Conservation (phyloP, 2,329 filamentous ascomycete species). For the Alternaria sp. region DNA sequence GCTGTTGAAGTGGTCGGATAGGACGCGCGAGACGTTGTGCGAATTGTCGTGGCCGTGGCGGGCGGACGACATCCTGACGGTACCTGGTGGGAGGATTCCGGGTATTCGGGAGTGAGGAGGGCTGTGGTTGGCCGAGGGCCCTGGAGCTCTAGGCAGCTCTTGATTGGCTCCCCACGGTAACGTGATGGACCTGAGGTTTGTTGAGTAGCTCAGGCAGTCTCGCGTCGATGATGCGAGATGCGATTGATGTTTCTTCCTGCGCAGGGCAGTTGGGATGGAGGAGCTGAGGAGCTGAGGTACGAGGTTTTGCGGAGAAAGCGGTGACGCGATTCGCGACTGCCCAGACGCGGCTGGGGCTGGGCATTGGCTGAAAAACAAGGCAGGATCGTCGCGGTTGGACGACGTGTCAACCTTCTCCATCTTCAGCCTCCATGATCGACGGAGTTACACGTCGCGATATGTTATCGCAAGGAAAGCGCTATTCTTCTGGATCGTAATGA, state of each 20-base stretch:
- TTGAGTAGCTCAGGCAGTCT: too few relatives aligned
- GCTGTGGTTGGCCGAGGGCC: background rate
- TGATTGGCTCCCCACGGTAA: background rate
- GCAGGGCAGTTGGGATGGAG: background rate
- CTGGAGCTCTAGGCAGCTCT: background rate
- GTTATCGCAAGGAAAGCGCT: accelerated
- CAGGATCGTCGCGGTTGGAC: background rate
- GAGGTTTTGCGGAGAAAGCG: background rate
- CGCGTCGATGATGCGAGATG: background rate
- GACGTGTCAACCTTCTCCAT: background rate
- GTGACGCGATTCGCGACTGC: slow-evolving; percentile 5
- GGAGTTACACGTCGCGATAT: background rate
- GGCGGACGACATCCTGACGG: slow-evolving; percentile 10
- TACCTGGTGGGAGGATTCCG: background rate
- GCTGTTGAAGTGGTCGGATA: slow-evolving; percentile 18
- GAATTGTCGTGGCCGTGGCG: slow-evolving; percentile 14
- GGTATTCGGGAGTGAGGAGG: background rate
- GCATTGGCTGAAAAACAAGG: background rate
- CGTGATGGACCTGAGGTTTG: too few relatives aligned
- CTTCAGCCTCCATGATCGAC: background rate
- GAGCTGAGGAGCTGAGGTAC: slow-evolving; percentile 6
- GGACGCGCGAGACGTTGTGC: slow-evolving; percentile 10
- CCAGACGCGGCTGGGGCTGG: slow-evolving; percentile 9
- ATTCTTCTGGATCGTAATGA: background rate
- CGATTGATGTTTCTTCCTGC: background rate